Evolutionary conservation across 2,329 filamentous ascomycete species (phyloP).

Genomic region (Colletotrichum brevisporum): DNA sequence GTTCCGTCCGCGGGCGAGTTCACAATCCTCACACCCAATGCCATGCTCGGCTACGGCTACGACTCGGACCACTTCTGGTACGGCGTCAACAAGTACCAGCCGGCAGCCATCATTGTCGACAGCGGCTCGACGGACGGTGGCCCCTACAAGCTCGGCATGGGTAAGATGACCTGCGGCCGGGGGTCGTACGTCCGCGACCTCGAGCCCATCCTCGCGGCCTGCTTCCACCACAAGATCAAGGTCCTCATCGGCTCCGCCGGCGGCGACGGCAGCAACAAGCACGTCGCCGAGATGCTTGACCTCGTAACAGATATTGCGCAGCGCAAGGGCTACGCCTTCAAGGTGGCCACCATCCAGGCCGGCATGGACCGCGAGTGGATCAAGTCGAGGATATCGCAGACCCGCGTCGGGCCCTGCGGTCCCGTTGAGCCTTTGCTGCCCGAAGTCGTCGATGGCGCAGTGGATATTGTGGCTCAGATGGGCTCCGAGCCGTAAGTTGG

Average conservation of each 20-base stretch:
- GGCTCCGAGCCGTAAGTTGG: constrained; percentile 57
- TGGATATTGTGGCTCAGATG: constrained; percentile 60
- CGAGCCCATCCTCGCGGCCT: constrained; percentile 52
- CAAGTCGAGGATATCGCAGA: constrained; percentile 45
- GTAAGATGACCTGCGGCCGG: constrained; percentile 55
- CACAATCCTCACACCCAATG: constrained; percentile 59
- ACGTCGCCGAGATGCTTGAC: constrained; percentile 55
- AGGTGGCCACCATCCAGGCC: constrained; percentile 50
- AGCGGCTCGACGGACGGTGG: constrained; percentile 54
- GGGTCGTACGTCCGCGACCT: constrained; percentile 60
- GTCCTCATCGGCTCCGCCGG: constrained; percentile 61
- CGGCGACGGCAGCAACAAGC: constrained; percentile 60
- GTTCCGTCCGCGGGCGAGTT: constrained; percentile 11
- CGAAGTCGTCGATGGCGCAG: constrained; percentile 50
- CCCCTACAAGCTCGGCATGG: constrained; percentile 57
- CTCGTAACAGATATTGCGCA: constrained; percentile 53
- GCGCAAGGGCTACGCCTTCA: constrained; percentile 48
- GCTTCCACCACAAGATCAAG: constrained; percentile 51
- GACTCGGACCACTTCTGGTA: constrained; percentile 48
- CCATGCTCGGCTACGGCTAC: constrained; percentile 66
- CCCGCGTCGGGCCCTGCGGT: constrained; percentile 50
- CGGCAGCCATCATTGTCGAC: constrained; percentile 53
- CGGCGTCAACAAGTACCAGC: constrained; percentile 48
- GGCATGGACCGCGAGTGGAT: constrained; percentile 49
- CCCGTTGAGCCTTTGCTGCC: constrained; percentile 49